Evolutionary conservation across 495 filamentous ascomycete species (phyloP).

Genomic region (Aspergillus indologenus): DNA sequence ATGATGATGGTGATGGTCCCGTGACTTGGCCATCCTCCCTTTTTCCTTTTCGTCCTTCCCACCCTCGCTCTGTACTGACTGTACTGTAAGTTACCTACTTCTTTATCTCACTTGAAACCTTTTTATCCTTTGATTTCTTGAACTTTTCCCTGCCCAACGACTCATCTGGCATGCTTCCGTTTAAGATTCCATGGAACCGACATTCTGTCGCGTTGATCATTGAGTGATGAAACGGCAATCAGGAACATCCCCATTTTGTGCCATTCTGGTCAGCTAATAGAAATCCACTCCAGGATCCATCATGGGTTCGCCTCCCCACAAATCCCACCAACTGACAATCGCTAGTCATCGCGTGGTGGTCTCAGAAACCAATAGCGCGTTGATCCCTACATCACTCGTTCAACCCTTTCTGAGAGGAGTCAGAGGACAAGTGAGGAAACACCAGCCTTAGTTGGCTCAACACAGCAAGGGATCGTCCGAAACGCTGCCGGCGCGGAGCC

Average conservation of each 20-base stretch:
- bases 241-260: background rate
- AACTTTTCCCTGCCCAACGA: background rate
- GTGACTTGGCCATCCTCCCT: background rate
- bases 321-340: constrained; percentile 1
- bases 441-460: constrained; percentile 4
- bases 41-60: background rate
- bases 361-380: constrained; percentile 23
- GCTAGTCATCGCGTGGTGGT: constrained; percentile 17
- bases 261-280: background rate
- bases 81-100: too few species aligned
- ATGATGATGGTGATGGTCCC: background rate
- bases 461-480: constrained; percentile 16
- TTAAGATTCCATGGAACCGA: background rate
- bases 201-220: background rate
- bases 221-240: background rate
- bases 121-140: too few species aligned
- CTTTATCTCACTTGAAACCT: too few species aligned
- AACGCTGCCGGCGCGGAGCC: constrained; percentile 15
- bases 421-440: constrained; percentile 11
- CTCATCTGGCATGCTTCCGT: background rate
- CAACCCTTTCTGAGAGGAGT: constrained; percentile 1
- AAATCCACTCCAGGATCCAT: background rate
- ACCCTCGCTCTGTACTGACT: too few species aligned
- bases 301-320: background rate
- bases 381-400: constrained; percentile 24